Conservation (phyloP, 2,329 filamentous ascomycete species). For the Dactylellina sp. region DNA sequence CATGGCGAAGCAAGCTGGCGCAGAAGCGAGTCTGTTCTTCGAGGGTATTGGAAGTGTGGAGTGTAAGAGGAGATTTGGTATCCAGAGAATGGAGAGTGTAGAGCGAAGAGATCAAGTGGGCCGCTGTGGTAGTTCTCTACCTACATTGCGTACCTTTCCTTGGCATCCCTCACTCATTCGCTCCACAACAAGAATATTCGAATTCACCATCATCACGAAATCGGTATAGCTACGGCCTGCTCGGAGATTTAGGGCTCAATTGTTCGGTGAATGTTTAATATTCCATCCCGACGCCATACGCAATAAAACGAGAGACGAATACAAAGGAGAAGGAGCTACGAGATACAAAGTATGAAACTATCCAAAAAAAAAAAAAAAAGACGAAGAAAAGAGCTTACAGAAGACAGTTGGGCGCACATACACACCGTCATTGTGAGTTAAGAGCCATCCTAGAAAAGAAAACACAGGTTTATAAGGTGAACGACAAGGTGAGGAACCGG, state of each 20-base stretch:
- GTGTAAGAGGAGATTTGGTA: neutral
- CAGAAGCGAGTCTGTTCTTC: conserved; percentile 14
- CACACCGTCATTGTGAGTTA: conserved; percentile 15
- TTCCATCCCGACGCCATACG: conserved; percentile 56
- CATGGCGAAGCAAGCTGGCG: conserved; percentile 29
- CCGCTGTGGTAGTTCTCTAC: conserved; percentile 18
- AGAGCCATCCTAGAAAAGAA: conserved; percentile 20
- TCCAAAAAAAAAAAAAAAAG: conserved; percentile 31
- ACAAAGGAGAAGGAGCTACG: conserved; percentile 21
- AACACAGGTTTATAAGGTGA: conserved; percentile 42
- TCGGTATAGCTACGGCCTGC: neutral
- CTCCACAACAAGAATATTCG: neutral
- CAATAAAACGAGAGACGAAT: conserved; percentile 53
- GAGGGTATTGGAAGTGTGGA: conserved; percentile 1
- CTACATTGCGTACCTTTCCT: conserved; percentile 57
- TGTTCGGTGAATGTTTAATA: conserved; percentile 40
- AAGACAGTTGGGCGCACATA: conserved; percentile 10
- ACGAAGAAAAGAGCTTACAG: conserved; percentile 14
- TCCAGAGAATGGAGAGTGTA: neutral
- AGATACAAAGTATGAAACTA: conserved; percentile 21
- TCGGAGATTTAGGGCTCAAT: neutral
- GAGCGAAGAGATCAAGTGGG: neutral
- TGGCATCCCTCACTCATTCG: conserved; percentile 30
- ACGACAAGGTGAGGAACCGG: conserved; percentile 12
- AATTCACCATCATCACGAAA: neutral